Base-by-base conservation (phyloP, 257 asterid genomes). In the Plantago elongata region DNA sequence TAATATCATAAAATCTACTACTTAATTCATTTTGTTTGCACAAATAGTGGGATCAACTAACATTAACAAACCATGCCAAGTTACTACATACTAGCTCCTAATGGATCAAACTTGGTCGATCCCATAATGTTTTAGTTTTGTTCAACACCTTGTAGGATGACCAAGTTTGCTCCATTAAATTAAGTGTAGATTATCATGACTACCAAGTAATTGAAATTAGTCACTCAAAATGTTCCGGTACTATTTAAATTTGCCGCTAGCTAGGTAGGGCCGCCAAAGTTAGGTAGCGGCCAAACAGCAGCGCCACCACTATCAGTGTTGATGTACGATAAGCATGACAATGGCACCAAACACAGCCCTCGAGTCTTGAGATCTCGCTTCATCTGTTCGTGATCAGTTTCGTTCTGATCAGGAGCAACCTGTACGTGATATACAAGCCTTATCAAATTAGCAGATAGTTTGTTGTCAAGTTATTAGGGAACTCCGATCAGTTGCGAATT, bases 61-160 rank as follows among this genome's bases (percentile, higher is more conserved):
- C 9, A 70, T 54, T 60, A 45, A 18, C 16, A 57, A 69, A 57
- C 34, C 71, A 45, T 65, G 65, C 72, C 34, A 37, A 64, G 40
- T 4, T 34, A 34, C 40, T 34, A 34, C 27, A 2, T 22, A 22
- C 27, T 22, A 22, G 27, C 40, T 34, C 40, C n/a, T 45, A 76
- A 88, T 88, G 96, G 93, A 88, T 84, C 95, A 88, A 83, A 80
- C 85, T 82, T 88, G 96, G 96, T 88, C 96, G 76, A 78, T 80
- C 72, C 81, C 82, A 54, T 55, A 47, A 57, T 47, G 51, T 40
- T 49, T 40, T 54, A 3, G 48, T 45, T 45, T 51, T 50, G 40
- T 34, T 34, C 49, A 9, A 63, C 51, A 51, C 62, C 42, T 77
- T 67, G 15, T 47, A 70, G 81, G 81, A 83, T 80, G 97, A 86